These are phyloP conservation scores for Calonectria honghensis DNA, from an alignment of 2,329 filamentous ascomycete species.

Conservation along the genomic window DNA sequence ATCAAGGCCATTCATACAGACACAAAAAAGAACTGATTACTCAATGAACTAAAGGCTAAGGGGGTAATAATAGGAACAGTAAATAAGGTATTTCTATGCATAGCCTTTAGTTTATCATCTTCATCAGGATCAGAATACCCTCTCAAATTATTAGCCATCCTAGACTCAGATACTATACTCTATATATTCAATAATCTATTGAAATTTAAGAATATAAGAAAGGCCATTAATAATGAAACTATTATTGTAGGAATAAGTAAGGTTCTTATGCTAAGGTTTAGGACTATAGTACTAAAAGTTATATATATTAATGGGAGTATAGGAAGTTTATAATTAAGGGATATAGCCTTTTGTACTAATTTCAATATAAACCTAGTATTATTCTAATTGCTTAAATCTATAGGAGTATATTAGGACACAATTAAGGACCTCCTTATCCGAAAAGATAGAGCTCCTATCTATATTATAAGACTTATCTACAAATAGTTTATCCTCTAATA, in stretches of 20 bases:
- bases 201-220: background rate
- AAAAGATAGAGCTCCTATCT: too few relatives aligned
- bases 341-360: background rate
- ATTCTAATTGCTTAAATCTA: background rate
- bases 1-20: background rate
- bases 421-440: too few relatives aligned
- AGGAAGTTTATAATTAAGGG: background rate
- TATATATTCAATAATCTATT: background rate
- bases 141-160: background rate
- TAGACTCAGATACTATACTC: background rate
- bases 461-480: too few relatives aligned
- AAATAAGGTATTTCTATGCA: background rate
- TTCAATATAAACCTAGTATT: background rate
- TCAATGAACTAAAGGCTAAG: background rate
- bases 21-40: background rate
- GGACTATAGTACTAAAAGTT: background rate
- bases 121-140: background rate
- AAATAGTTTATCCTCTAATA: too few relatives aligned
- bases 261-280: background rate
- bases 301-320: background rate
- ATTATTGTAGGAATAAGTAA: background rate
- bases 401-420: too few relatives aligned
- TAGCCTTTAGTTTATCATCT: background rate
- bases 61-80: background rate
- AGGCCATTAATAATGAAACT: background rate